Percentiles rank a stretch among this genome's conserved stretches.
Conservation (phyloP, 768 basidiomycete genomes). For the Amanita thiersii region DNA sequence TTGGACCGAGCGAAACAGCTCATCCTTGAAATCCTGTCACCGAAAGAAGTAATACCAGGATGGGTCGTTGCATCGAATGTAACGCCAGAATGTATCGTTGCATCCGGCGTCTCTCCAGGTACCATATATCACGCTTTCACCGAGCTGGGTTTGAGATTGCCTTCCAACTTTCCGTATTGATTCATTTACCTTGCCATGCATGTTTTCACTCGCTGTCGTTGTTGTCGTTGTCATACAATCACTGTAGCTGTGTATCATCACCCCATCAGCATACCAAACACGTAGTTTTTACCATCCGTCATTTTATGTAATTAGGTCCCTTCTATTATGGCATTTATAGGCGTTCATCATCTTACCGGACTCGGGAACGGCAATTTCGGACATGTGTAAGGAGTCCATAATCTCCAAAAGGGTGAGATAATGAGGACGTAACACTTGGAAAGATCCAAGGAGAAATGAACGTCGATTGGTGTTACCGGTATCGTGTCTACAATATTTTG, state of each 20-base stretch:
- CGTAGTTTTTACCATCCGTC: too few relatives aligned
- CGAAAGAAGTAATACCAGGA: too few relatives aligned
- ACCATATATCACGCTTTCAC: constrained; percentile 6
- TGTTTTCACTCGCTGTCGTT: too few relatives aligned
- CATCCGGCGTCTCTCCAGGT: constrained; percentile 7
- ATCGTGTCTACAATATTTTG: constrained; percentile 9
- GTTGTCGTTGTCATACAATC: too few relatives aligned
- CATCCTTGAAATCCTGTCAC: too few relatives aligned
- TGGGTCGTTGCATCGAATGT: too few relatives aligned
- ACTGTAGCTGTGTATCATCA: too few relatives aligned
- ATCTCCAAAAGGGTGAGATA: neutral
- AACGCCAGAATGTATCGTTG: too few relatives aligned
- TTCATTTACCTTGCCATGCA: too few relatives aligned
- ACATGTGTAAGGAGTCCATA: neutral
- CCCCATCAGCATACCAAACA: too few relatives aligned
- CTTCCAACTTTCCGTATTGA: too few relatives aligned
- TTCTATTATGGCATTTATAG: neutral
- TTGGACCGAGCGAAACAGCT: too few relatives aligned
- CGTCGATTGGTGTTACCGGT: constrained; percentile 9
- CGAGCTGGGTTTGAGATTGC: neutral
- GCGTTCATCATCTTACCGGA: neutral
- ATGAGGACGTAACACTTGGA: neutral
- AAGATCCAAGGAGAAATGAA: neutral
- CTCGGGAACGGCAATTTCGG: neutral
- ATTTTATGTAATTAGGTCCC: constrained; percentile 4